A percentile compares a stretch with the other conserved stretches of the same genome.
Evolutionary conservation across 371 early-diverging fungal species (phyloP).

Genomic region (Spraguea lophii): DNA sequence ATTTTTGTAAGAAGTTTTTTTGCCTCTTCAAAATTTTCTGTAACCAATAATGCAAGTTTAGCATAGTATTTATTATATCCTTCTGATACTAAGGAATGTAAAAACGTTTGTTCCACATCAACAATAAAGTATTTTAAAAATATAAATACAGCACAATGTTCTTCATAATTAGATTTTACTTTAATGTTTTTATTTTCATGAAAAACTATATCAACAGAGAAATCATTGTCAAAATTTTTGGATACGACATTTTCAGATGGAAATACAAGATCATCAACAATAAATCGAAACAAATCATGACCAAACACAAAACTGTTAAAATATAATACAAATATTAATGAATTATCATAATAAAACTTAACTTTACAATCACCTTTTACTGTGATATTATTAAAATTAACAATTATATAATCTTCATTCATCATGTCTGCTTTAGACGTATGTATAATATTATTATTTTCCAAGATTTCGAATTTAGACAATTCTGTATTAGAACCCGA

Average conservation of each 20-base stretch:
- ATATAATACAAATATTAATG: constrained; percentile 8
- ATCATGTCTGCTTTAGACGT: background rate
- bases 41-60: constrained; percentile 12
- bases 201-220: constrained; percentile 25
- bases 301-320: constrained; percentile 16
- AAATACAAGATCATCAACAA: constrained; percentile 10
- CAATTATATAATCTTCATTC: constrained; percentile 20
- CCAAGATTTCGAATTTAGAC: background rate
- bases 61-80: constrained; percentile 9
- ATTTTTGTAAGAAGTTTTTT: background rate
- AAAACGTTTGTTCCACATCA: constrained; percentile 1
- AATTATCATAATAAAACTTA: background rate
- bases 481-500: background rate
- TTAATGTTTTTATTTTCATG: constrained; percentile 1
- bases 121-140: background rate
- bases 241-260: background rate
- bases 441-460: background rate
- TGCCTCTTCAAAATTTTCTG: constrained; percentile 1
- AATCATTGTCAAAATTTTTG: constrained; percentile 17
- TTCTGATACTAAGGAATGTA: background rate
- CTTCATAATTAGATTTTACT: background rate
- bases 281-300: constrained; percentile 25
- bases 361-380: constrained; percentile 11
- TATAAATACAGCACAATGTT: too few relatives aligned
- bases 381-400: constrained; percentile 2